phyloP scores from a whole-genome alignment of 495 filamentous ascomycete species.

The Aspergillus steynii region DNA sequence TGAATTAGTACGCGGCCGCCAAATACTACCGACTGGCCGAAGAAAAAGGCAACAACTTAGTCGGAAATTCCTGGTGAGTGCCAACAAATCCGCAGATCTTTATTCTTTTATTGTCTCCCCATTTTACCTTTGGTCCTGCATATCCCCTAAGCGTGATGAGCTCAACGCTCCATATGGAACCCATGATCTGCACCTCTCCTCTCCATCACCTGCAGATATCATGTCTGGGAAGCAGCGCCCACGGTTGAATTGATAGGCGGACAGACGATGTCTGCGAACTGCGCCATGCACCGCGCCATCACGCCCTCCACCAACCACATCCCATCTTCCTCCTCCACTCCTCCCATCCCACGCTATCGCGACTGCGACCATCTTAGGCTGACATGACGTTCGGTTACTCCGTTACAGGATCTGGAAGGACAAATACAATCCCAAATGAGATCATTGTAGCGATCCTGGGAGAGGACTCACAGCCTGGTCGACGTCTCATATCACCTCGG shows the following conservation, averaged over 20 bases:
- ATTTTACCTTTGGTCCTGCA: constrained; percentile 9
- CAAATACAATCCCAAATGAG: constrained; percentile 76
- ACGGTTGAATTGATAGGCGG: constrained; percentile 26
- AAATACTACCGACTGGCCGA: constrained; percentile 94
- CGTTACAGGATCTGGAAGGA: constrained; percentile 89
- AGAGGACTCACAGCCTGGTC: not conserved
- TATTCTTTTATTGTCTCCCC: constrained; percentile 6
- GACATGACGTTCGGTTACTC: constrained; percentile 15
- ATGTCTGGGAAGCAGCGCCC: constrained; percentile 19
- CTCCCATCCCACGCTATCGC: constrained; percentile 5
- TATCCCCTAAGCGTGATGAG: constrained; percentile 3
- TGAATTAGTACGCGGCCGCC: constrained; percentile 72
- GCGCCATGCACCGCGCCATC: constrained; percentile 25
- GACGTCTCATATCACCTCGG: not conserved
- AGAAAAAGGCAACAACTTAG: constrained; percentile 79
- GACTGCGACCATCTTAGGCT: constrained; percentile 15
- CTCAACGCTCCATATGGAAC: too few species aligned
- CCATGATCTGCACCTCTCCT: constrained; percentile 1
- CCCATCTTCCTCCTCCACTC: not conserved
- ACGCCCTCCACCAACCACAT: constrained; percentile 23
- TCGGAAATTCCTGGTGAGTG: constrained; percentile 95
- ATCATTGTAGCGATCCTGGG: not conserved
- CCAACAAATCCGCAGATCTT: constrained; percentile 4
- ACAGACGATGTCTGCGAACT: constrained; percentile 19
- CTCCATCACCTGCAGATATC: constrained; percentile 22